phyloP scores from a whole-genome alignment of 2,329 filamentous ascomycete species.

The Aspergillus cejpii region DNA sequence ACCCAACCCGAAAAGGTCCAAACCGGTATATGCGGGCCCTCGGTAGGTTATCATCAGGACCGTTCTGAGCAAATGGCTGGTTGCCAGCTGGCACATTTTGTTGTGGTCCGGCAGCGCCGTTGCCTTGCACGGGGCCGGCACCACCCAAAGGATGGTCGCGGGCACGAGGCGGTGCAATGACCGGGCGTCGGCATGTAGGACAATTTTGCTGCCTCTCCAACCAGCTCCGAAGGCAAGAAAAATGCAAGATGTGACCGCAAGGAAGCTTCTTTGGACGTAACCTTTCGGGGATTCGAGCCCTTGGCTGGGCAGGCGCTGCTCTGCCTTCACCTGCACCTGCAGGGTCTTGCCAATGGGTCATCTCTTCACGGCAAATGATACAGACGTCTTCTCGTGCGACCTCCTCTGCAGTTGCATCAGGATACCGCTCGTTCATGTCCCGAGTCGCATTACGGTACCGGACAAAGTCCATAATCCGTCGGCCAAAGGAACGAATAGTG shows the following conservation, averaged over 20 bases:
- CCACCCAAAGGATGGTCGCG: conserved; percentile 27
- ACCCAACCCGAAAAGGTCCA: conserved; percentile 67
- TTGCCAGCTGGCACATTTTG: conserved; percentile 31
- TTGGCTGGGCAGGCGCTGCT: conserved; percentile 19
- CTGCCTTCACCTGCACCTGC: conserved; percentile 31
- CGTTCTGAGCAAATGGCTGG: conserved; percentile 36
- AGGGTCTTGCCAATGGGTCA: conserved; percentile 68
- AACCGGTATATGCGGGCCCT: conserved; percentile 62
- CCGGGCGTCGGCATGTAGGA: conserved; percentile 83
- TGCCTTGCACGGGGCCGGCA: conserved; percentile 23
- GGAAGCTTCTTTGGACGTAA: conserved; percentile 90
- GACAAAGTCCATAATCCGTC: conserved; percentile 79
- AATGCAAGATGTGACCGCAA: conserved; percentile 90
- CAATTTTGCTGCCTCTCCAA: conserved; percentile 95
- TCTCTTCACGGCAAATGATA: conserved; percentile 95
- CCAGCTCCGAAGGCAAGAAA: conserved; percentile 93
- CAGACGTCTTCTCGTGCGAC: conserved; percentile 83
- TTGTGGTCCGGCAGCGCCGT: conserved; percentile 20
- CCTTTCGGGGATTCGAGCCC: conserved; percentile 60
- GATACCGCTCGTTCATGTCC: conserved; percentile 87
- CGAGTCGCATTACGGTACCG: conserved; percentile 85
- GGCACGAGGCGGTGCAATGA: conserved; percentile 48
- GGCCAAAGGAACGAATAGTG: conserved; percentile 84
- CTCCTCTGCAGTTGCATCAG: conserved; percentile 83
- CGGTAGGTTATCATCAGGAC: conserved; percentile 35